Evolutionary conservation across 129 eudicot genomes (phyloP), one percentile per base, ranked within the genome.

Genomic region (Deinandra increscens): DNA sequence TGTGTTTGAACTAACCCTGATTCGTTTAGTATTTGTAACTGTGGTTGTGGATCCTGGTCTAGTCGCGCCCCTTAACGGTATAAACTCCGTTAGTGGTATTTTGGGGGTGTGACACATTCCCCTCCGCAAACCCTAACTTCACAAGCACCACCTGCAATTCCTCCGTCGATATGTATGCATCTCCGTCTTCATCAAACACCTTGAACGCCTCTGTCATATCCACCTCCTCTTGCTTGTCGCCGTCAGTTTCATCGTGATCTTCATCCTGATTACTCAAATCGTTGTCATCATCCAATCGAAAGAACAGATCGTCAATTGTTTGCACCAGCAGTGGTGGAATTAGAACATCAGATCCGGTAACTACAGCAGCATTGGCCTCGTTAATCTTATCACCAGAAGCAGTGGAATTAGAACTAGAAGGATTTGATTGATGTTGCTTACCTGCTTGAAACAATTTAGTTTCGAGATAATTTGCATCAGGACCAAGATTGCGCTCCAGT

Each of bases 401-500:
- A 23, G 74, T 80, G 6, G 79, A 69, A 55, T 26, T 26, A 26
- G 31, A 26, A 26, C 76, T 64, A 38, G 85, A 53, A 29, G 66
- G 56, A 56, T 18, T 42, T 10, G 74, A 4, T 13, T 68, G 76
- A 55, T n/a, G n/a, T n/a, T 81, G 36, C 49, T 56, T 78, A 34
- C 65, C 64, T 41, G 37, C 64, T 18, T 54, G 75, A 72, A 37
- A 66, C 42, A 76, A 42, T 9, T 73, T 71, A 3, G 42, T 26
- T 29, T 55, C 75, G 0, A 18, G 85, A 64, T 68, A 82, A 51
- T 80, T 70, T 38, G 77, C 83, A 37, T 84, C 87, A 3, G 94
- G 89, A 12, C 96, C 98, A 65, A 89, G 80, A 3, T 89, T 90
- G 34, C 95, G 87, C 12, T 83, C 86, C 64, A 91, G 80, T 14